Evolutionary conservation across 2,329 filamentous ascomycete species (phyloP).

Genomic region (Raffaelea deltoideospora): DNA sequence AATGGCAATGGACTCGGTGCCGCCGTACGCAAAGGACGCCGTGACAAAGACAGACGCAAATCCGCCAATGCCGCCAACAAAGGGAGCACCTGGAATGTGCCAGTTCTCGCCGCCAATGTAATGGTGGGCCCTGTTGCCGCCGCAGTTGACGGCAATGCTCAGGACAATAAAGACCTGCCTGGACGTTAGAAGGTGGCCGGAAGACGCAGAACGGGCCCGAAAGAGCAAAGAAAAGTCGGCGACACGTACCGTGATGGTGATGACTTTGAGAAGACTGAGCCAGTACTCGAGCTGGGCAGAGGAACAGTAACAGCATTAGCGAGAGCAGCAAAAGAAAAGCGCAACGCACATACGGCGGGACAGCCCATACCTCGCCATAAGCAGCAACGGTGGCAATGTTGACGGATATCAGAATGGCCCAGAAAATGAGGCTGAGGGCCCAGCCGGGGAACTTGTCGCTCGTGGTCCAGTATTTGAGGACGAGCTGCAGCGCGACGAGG

Average conservation of each 20-base stretch:
- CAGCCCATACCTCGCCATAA: slow-evolving; percentile 49
- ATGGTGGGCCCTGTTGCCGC: slow-evolving; percentile 33
- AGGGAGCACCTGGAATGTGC: slow-evolving; percentile 43
- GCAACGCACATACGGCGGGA: too few relatives aligned
- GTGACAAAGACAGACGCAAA: slow-evolving; percentile 51
- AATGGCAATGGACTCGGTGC: slow-evolving; percentile 61
- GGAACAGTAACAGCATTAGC: neutral
- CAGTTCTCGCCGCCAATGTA: slow-evolving; percentile 46
- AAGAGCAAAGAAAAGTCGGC: neutral
- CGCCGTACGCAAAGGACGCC: slow-evolving; percentile 47
- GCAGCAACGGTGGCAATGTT: slow-evolving; percentile 59
- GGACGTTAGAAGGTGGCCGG: neutral
- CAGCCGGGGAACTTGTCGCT: slow-evolving; percentile 45
- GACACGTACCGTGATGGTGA: slow-evolving; percentile 41
- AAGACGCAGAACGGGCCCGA: neutral
- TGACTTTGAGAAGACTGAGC: slow-evolving; percentile 62
- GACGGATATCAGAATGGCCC: slow-evolving; percentile 49
- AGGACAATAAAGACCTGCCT: slow-evolving; percentile 44
- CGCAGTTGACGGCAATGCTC: slow-evolving; percentile 43
- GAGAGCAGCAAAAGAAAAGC: too few relatives aligned
- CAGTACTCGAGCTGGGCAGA: slow-evolving; percentile 50
- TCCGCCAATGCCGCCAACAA: slow-evolving; percentile 48
- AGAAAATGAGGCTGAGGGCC: slow-evolving; percentile 59
- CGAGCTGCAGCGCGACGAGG: slow-evolving; percentile 45
- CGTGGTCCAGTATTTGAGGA: slow-evolving; percentile 64